Percentiles rank a stretch among this genome's conserved stretches.
These are phyloP conservation scores for Echinochloa phyllopogon DNA, from an alignment of 176 grass and related monocot species.

Conservation along the genomic window DNA sequence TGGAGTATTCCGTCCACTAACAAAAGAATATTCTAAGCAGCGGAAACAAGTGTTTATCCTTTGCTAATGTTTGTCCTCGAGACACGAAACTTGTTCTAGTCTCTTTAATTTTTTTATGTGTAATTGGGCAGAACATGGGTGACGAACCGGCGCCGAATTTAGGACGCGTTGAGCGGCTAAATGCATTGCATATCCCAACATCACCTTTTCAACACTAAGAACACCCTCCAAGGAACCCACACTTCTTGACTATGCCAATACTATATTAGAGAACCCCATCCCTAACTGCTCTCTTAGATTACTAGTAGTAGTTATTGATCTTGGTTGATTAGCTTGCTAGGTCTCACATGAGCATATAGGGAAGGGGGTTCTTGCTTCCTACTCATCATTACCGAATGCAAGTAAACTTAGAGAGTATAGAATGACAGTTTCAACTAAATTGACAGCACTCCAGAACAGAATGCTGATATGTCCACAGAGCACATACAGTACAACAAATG, in stretches of 20 bases:
- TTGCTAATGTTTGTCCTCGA: conserved; percentile 32
- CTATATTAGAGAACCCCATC: not conserved
- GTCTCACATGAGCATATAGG: conserved; percentile 36
- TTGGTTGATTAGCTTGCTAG: conserved; percentile 29
- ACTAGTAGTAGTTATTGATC: not conserved
- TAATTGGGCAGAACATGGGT: conserved; percentile 57
- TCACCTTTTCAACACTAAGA: conserved; percentile 24
- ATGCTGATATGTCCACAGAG: not conserved
- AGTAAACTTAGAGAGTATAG: not conserved
- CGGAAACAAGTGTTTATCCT: conserved; percentile 40
- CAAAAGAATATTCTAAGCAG: conserved; percentile 29
- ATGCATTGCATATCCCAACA: conserved; percentile 35
- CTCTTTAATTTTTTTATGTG: conserved; percentile 18
- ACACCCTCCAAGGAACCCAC: conserved; percentile 36
- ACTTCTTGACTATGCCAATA: conserved; percentile 24
- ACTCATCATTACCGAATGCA: conserved; percentile 30
- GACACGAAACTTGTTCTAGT: conserved; percentile 38
- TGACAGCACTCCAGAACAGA: not conserved
- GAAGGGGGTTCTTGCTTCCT: conserved; percentile 5
- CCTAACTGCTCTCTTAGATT: conserved; percentile 20
- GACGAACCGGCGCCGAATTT: conserved; percentile 27
- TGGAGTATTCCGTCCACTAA: not conserved
- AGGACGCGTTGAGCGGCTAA: conserved; percentile 40
- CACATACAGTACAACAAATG: not conserved
- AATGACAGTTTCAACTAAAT: not conserved